Percentiles rank a stretch among this genome's conserved stretches.
Evolutionary conservation across 1,139 yeast species (phyloP).

Genomic region (Blastobotrys illinoisensis): DNA sequence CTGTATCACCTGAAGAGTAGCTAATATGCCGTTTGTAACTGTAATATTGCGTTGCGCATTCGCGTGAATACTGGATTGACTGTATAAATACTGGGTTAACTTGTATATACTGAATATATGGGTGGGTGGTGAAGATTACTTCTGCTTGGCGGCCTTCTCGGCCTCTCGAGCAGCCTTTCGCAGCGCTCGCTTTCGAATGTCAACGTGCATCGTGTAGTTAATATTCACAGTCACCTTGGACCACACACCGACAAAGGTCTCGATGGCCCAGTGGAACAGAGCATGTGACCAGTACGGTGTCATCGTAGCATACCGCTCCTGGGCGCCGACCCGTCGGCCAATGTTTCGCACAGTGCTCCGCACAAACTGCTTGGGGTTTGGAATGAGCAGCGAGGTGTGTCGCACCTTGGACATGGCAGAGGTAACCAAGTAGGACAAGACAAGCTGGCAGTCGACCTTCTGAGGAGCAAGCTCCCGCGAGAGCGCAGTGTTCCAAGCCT

Average conservation of each 20-base stretch:
- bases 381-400: conserved; percentile 68
- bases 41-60: too few relatives aligned
- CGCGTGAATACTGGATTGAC: too few relatives aligned
- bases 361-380: conserved; percentile 79
- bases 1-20: too few relatives aligned
- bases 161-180: conserved; percentile 52
- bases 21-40: too few relatives aligned
- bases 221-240: conserved; percentile 61
- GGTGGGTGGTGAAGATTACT: not conserved
- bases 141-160: conserved; percentile 6
- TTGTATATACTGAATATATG: too few relatives aligned
- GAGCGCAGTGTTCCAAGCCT: conserved; percentile 84
- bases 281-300: conserved; percentile 98
- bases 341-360: conserved; percentile 55
- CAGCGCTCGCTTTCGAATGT: conserved; percentile 76
- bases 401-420: conserved; percentile 94
- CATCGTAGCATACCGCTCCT: conserved; percentile 75
- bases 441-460: conserved; percentile 78
- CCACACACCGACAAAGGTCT: conserved; percentile 74
- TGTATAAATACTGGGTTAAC: too few relatives aligned
- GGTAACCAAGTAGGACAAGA: conserved; percentile 86
- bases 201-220: conserved; percentile 71
- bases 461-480: conserved; percentile 73
- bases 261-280: conserved; percentile 79
- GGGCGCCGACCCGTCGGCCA: conserved; percentile 90